Base-by-base conservation (phyloP, 1,284 basidiomycete genomes). In the Trichosporon sp. region DNA sequence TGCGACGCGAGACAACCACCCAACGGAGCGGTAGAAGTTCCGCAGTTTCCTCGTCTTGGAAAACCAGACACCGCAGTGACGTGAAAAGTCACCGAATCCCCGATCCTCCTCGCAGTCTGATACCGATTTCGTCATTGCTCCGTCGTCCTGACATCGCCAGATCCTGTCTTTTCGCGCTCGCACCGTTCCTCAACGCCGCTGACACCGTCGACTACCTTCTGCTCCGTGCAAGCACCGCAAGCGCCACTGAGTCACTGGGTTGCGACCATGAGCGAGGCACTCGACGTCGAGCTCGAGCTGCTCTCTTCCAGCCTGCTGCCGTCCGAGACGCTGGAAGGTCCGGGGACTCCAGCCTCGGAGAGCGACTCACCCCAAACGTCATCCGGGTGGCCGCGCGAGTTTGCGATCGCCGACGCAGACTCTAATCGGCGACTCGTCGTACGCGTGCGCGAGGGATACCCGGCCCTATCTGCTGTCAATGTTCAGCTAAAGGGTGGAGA, bases 241-340 rank as follows among this genome's bases (percentile, higher is more conserved):
- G 5, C 51, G 48, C 51, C 51, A 54, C 51, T 6, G 19, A 21
- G 48, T 19, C 48, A 37, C n/a, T 7, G 8, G 8, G 35, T 37
- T 10, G 35, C 35, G 5, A 21, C 37, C 48, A 69, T 65, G 65
- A 10, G 19, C 38, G 70, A 74, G 43, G 66, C 68, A 1, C 71
- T 83, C 37, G 77, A 78, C 40, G 69, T 67, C 14, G 82, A 83
- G 71, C 40, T 81, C 10, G 81, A 80, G 70, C 77, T 83, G 46
- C 78, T 83, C 63, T 83, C 83, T 68, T 88, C 86, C 43, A 90
- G 90, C 0, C 85, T 91, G 1, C 84, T 91, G 7, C 88, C 89
- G 0, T 86, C 85, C 1, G 90, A 91, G 82, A 56, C 76, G 0
- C 78, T 91, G 0, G 86, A 86, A 8, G 51, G 21, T 54, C 19